A percentile compares a stretch with the other conserved stretches of the same genome.
Conservation (phyloP, 768 basidiomycete genomes). For the Pisolithus orientalis region DNA sequence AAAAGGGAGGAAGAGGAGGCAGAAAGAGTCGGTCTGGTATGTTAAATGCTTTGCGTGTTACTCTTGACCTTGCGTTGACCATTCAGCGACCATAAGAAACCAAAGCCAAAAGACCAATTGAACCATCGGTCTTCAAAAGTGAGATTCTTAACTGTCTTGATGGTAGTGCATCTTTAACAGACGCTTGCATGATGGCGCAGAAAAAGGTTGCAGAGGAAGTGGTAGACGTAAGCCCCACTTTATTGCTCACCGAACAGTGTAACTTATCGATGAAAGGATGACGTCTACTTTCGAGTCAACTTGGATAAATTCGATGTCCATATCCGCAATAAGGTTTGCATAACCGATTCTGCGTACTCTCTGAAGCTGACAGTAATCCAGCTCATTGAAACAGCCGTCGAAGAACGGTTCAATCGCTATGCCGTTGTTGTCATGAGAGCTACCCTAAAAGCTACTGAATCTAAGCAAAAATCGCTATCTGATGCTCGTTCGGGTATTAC, state of each 20-base stretch:
- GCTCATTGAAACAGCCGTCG: conserved; percentile 73
- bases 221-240: conserved; percentile 56
- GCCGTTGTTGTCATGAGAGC: conserved; percentile 70
- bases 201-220: conserved; percentile 42
- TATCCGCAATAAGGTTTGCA: conserved; percentile 75
- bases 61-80: conserved; percentile 11
- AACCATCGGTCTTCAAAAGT: conserved; percentile 52
- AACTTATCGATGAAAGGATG: conserved; percentile 39
- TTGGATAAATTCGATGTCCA: conserved; percentile 82
- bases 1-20: conserved; percentile 69
- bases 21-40: conserved; percentile 67
- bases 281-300: conserved; percentile 80
- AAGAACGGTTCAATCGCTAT: conserved; percentile 73
- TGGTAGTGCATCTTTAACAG: conserved; percentile 1
- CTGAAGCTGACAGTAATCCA: conserved; percentile 26
- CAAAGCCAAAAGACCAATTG: conserved; percentile 43
- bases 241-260: background rate
- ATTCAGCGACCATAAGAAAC: conserved; percentile 44
- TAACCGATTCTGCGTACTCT: background rate
- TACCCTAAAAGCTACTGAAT: conserved; percentile 62
- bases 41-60: conserved; percentile 16
- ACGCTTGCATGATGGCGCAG: conserved; percentile 28
- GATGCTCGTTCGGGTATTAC: conserved; percentile 59
- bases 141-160: background rate
- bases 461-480: conserved; percentile 50